Percentiles rank a stretch among this genome's conserved stretches.
Evolutionary conservation across 805 yeast genomes (phyloP).

Genomic region (Pichia scutulata): DNA sequence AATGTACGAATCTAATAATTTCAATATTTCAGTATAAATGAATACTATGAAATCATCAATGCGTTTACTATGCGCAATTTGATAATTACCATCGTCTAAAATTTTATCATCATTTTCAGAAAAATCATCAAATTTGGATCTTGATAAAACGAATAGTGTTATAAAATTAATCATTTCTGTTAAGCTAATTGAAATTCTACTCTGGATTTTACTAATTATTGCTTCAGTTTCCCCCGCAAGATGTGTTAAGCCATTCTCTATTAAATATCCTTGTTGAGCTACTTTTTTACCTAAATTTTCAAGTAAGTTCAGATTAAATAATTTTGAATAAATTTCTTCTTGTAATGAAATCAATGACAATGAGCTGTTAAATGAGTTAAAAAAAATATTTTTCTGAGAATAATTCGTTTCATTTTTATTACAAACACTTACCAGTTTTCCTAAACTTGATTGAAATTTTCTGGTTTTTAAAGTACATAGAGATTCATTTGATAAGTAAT

Average conservation of each 20-base stretch:
- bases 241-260: neutral
- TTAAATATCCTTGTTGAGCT: neutral
- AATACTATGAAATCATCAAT: neutral
- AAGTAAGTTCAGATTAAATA: neutral
- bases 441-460: constrained; percentile 57
- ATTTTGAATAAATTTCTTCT: neutral
- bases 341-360: constrained; percentile 3
- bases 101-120: neutral
- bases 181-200: neutral
- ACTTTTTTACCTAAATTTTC: neutral
- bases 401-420: neutral
- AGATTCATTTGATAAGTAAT: constrained; percentile 31
- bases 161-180: constrained; percentile 4
- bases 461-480: constrained; percentile 37
- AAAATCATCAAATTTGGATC: neutral
- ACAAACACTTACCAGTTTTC: constrained; percentile 53
- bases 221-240: neutral
- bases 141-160: neutral
- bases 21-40: neutral
- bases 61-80: too few species aligned
- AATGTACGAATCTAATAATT: neutral
- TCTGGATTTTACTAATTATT: neutral
- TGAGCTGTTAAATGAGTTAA: neutral
- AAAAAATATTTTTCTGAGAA: too few species aligned
- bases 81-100: neutral